Evolutionary conservation across 805 yeast species (phyloP).

Genomic region (Candida ascalaphidarum): DNA sequence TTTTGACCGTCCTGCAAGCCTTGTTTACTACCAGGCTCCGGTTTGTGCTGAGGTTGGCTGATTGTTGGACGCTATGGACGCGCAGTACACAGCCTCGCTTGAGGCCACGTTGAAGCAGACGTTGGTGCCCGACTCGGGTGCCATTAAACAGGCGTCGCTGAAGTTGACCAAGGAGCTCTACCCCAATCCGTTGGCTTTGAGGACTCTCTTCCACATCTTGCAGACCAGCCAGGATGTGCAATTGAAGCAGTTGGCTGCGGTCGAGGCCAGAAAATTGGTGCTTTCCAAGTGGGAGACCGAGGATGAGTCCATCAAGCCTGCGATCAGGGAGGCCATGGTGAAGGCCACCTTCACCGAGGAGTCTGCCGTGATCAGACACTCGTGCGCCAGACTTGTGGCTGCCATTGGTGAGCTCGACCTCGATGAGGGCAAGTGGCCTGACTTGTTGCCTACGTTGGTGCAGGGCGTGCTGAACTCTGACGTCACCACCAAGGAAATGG

Average conservation of each 20-base stretch:
- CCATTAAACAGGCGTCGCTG: conserved; percentile 76
- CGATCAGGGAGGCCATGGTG: conserved; percentile 62
- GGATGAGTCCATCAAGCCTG: conserved; percentile 42
- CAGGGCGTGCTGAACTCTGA: conserved; percentile 41
- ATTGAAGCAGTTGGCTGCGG: conserved; percentile 88
- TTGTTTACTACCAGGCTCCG: no score
- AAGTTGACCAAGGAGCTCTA: conserved; percentile 64
- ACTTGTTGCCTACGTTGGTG: conserved; percentile 63
- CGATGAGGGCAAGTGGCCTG: conserved; percentile 59
- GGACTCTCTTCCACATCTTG: conserved; percentile 75
- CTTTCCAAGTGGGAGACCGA: conserved; percentile 57
- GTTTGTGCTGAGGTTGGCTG: no score
- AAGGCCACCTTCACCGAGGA: conserved; percentile 61
- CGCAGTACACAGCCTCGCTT: conserved; percentile 57
- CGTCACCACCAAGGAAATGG: conserved; percentile 65
- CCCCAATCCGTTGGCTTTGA: conserved; percentile 61
- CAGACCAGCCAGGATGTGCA: conserved; percentile 63
- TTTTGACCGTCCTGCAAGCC: no score
- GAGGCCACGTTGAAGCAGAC: conserved; percentile 75
- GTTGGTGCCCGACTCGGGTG: conserved; percentile 71
- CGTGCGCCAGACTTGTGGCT: conserved; percentile 82
- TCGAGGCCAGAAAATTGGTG: conserved; percentile 85
- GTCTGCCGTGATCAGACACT: conserved; percentile 68
- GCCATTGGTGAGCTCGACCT: conserved; percentile 76
- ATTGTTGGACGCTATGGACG: conserved; percentile 65